A percentile compares a stretch with the other conserved stretches of the same genome.
These are phyloP conservation scores for Ochetophila trinervis DNA, from an alignment of 306 rosid genomes.

Conservation along the genomic window DNA sequence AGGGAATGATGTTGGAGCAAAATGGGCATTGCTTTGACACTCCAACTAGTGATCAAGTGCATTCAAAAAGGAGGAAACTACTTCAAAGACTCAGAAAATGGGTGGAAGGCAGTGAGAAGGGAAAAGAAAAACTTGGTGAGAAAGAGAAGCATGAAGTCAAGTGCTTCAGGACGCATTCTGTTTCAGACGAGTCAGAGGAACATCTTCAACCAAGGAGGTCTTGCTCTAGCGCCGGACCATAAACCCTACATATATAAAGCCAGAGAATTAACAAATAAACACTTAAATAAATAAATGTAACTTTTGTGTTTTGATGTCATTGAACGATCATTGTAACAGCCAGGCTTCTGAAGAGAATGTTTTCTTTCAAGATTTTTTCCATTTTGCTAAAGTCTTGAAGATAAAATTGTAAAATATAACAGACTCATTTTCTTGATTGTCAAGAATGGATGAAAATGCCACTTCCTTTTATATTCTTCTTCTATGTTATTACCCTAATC, in stretches of 20 bases:
- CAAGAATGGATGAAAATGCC: too few species aligned
- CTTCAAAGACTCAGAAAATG: constrained; percentile 46
- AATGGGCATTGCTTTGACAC: constrained; percentile 34
- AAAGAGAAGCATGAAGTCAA: constrained; percentile 30
- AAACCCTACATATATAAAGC: not conserved
- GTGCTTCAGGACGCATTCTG: constrained; percentile 30
- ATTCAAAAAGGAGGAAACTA: constrained; percentile 40
- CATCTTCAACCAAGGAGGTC: constrained; percentile 35
- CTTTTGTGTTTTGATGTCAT: too few species aligned
- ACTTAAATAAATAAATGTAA: too few species aligned
- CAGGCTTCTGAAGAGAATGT: too few species aligned
- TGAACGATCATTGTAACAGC: too few species aligned
- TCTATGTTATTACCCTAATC: too few species aligned
- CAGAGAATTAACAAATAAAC: too few species aligned
- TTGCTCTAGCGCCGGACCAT: constrained; percentile 46
- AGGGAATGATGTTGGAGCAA: constrained; percentile 24
- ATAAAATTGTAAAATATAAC: too few species aligned
- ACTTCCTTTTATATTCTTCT: too few species aligned
- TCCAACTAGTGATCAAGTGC: constrained; percentile 19
- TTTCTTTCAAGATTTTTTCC: too few species aligned
- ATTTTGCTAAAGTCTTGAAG: too few species aligned
- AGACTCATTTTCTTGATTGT: too few species aligned
- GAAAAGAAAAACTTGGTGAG: constrained; percentile 36
- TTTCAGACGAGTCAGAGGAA: constrained; percentile 31
- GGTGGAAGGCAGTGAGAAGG: constrained; percentile 58